phyloP scores from a whole-genome alignment of 2,329 filamentous ascomycete species.

The Plectosphaerella sp. region DNA sequence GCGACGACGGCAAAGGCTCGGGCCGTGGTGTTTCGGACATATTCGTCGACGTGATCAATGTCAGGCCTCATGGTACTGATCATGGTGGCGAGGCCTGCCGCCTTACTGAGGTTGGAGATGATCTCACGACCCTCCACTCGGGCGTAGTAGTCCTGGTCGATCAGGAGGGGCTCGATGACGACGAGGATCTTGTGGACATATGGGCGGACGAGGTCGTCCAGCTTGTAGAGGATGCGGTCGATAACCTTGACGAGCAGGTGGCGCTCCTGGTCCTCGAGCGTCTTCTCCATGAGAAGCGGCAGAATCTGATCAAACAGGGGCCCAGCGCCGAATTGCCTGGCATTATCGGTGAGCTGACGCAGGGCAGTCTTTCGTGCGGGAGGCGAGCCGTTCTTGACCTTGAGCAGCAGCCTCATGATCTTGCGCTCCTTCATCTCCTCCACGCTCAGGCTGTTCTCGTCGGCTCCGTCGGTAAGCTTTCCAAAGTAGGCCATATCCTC shows the following conservation, averaged over 20 bases:
- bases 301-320: conserved; percentile 96
- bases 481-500: conserved; percentile 99
- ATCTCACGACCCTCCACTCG: conserved; percentile 97
- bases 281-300: conserved; percentile 96
- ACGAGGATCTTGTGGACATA: conserved; percentile 98
- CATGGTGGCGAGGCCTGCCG: conserved; percentile 95
- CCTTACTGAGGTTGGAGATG: conserved; percentile 96
- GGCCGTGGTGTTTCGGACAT: conserved; percentile 95
- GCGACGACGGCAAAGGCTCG: conserved; percentile 96
- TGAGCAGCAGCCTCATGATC: conserved; percentile 93
- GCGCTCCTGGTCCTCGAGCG: conserved; percentile 93
- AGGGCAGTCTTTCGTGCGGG: conserved; percentile 98
- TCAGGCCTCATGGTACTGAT: conserved; percentile 99
- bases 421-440: conserved; percentile 97
- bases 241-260: conserved; percentile 99
- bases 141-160: conserved; percentile 99
- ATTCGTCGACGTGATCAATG: conserved; percentile 97
- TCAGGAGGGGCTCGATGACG: conserved; percentile 97
- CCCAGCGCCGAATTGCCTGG: conserved; percentile 89
- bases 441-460: conserved; percentile 87
- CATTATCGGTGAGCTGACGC: conserved; percentile 95
- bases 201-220: conserved; percentile 91
- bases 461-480: conserved; percentile 89
- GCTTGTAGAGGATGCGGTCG: conserved; percentile 95
- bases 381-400: conserved; percentile 98